Base-by-base conservation (phyloP, 495 filamentous ascomycete genomes). In the Stereocaulon alpinum region DNA sequence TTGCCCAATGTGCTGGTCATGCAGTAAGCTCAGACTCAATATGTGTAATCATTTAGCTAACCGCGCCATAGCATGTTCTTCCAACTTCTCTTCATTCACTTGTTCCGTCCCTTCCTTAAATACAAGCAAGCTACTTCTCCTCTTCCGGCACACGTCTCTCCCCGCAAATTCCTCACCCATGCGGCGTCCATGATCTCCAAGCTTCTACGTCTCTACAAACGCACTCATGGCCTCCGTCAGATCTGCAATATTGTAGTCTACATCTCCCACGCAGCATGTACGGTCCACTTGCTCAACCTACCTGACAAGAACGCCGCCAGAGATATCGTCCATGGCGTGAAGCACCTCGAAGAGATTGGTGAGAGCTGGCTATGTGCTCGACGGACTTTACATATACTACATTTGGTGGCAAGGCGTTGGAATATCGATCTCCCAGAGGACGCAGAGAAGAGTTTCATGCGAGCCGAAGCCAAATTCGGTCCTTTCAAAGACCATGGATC, bases 181-280 rank as follows among this genome's bases (percentile, higher is more conserved):
- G 91, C 93, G 14, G 91, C 93, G 2, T 82, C 83, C 6, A 83
- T 82, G 51, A 92, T 97, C 51, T 96, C 91, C 0, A 96, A 96
- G 66, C 76, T 94, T 4, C 83, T 96, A 70, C 84, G 93, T 0
- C 78, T 95, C 18, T 98, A 98, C 72, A 96, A 94, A 71, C 87
- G 91, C 57, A 83, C 85, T 11, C 92, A 96, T 61, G 89, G 91
- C 22, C 76, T 97, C 12, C 82, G 87, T 15, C 92, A 96, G 69
- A 96, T 98, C 52, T 91, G 87, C 71, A 97, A 97, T 66, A 86
- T 97, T 59, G 90, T 85, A 15, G 91, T 96, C 11, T 98, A 98
- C 72, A 96, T 98, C 66, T 80, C 85, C 0, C 94, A 97, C 71
- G 87, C 87, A 2, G 91, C 92, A 15, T 93, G 89, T 69, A 96